Percentiles rank a stretch among this genome's conserved stretches.
Evolutionary conservation across 495 filamentous ascomycete species (phyloP).

Genomic region (Xylona heveae): DNA sequence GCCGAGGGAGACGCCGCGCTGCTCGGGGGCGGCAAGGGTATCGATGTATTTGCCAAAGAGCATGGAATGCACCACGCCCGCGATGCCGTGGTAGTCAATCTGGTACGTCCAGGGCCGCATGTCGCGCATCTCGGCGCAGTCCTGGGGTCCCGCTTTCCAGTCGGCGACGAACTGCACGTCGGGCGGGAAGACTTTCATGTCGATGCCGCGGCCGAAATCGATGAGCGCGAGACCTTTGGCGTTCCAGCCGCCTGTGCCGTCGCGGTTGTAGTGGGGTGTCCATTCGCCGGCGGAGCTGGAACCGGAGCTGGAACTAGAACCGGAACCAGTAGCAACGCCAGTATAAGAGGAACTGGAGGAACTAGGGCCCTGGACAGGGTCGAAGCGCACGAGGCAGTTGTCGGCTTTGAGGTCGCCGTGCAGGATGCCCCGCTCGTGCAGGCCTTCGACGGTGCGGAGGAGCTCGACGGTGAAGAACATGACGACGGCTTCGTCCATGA

Average conservation of each 20-base stretch:
- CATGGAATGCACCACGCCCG: constrained; percentile 64
- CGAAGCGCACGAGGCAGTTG: constrained; percentile 79
- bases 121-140: constrained; percentile 91
- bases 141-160: constrained; percentile 65
- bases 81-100: constrained; percentile 82
- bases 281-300: constrained; percentile 22
- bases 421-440: constrained; percentile 60
- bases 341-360: not conserved
- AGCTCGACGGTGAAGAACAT: constrained; percentile 95
- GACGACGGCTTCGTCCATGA: constrained; percentile 67
- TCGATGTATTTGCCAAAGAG: constrained; percentile 93
- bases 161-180: constrained; percentile 82
- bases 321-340: constrained; percentile 12
- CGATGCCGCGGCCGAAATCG: constrained; percentile 87
- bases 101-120: constrained; percentile 88
- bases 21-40: constrained; percentile 31
- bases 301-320: constrained; percentile 16
- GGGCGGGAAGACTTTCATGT: constrained; percentile 63
- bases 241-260: constrained; percentile 58
- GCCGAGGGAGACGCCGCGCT: constrained; percentile 13
- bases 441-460: constrained; percentile 67
- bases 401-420: constrained; percentile 93
- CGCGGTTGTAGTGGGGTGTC: constrained; percentile 38
- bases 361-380: constrained; percentile 10
- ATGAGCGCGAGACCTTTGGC: constrained; percentile 67